Evolutionary conservation across 2,329 filamentous ascomycete genomes (phyloP), one percentile per base, ranked within the genome.

Genomic region (Purpureocillium lavendulum): DNA sequence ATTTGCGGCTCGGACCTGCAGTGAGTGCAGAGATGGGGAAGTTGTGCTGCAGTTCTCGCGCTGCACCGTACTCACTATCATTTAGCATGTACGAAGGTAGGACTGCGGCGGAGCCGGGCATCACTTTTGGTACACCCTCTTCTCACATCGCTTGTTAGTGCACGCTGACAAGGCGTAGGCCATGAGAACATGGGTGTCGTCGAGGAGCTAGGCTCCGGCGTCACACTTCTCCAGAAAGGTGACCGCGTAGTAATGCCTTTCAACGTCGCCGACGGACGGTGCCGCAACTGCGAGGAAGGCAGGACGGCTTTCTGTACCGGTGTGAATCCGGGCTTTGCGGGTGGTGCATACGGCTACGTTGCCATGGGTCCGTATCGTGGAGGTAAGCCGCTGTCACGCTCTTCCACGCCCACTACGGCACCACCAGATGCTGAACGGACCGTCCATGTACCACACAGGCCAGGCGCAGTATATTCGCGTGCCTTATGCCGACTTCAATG

Each of bases 401-500:
- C n/a, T n/a, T n/a, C n/a, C n/a, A n/a, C n/a, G n/a, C n/a, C n/a
- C n/a, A n/a, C n/a, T n/a, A n/a, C n/a, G n/a, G n/a, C n/a, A n/a
- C n/a, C n/a, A n/a, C n/a, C n/a, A n/a, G n/a, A n/a, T n/a, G n/a
- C n/a, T n/a, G n/a, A n/a, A n/a, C n/a, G n/a, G n/a, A n/a, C n/a
- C n/a, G n/a, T n/a, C n/a, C n/a, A n/a, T n/a, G n/a, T n/a, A 26
- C 21, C 6, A 26, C 10, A 72, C 73, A 12, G 21, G 21, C 10
- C 75, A 81, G 52, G 80, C 78, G 3, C 76, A 83, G 52, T 83
- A 77, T 42, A 59, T 83, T 14, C 67, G 77, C 4, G 73, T 83
- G 2, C 80, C 80, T 0, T 82, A 75, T 41, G 80, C 79, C 1
- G 80, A 83, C 51, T 82, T 82, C 60, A 83, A 83, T 43, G 74